Evolutionary conservation across 2,329 filamentous ascomycete genomes (phyloP).

Genomic region (Clarireedia homoeocarpa): DNA sequence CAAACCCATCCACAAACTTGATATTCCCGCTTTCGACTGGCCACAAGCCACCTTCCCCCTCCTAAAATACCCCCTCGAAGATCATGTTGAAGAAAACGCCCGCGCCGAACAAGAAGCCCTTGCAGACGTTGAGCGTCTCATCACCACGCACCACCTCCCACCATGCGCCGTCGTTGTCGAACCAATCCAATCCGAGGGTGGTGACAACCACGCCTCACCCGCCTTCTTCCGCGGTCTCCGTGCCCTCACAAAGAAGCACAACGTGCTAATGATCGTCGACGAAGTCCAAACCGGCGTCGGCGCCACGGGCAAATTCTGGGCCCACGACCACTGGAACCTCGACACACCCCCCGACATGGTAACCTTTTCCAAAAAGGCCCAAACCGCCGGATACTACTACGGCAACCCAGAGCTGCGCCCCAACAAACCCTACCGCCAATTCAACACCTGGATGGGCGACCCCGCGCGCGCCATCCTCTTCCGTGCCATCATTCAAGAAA

Average conservation of each 20-base stretch:
- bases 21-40: slow-evolving; percentile 86
- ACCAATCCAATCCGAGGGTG: slow-evolving; percentile 76
- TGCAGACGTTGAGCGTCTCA: slow-evolving; percentile 62
- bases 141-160: slow-evolving; percentile 59
- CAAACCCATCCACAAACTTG: slow-evolving; percentile 79
- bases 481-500: slow-evolving; percentile 70
- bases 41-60: slow-evolving; percentile 74
- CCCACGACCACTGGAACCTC: slow-evolving; percentile 77
- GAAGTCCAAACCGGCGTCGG: slow-evolving; percentile 80
- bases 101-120: slow-evolving; percentile 66
- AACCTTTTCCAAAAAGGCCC: slow-evolving; percentile 84
- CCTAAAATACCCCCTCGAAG: slow-evolving; percentile 68
- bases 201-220: slow-evolving; percentile 75
- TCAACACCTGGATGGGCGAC: slow-evolving; percentile 86
- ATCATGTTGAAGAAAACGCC: slow-evolving; percentile 61
- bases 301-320: slow-evolving; percentile 84
- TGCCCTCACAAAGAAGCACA: slow-evolving; percentile 60
- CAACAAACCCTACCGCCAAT: slow-evolving; percentile 78
- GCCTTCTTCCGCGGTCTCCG: slow-evolving; percentile 72
- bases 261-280: slow-evolving; percentile 70
- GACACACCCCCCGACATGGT: slow-evolving; percentile 70
- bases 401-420: slow-evolving; percentile 66
- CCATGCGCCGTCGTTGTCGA: slow-evolving; percentile 70
- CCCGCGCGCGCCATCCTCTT: slow-evolving; percentile 70
- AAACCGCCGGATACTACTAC: slow-evolving; percentile 78